A percentile compares a stretch with the other conserved stretches of the same genome.
Conservation (phyloP, 2,329 filamentous ascomycete species). For the Thielaviopsis euricoi region DNA sequence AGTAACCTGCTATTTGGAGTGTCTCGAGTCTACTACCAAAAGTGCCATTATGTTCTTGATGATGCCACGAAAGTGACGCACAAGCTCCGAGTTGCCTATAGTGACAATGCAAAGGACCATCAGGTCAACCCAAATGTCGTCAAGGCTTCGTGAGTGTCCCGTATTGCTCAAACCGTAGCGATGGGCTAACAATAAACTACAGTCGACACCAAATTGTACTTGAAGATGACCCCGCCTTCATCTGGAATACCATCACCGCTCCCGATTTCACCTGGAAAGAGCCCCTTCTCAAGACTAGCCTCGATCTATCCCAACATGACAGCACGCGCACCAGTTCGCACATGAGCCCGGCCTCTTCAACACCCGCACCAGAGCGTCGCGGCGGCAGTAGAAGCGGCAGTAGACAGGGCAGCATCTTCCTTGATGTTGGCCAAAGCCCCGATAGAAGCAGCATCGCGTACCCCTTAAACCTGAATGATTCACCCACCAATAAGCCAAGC, state of each 20-base stretch:
- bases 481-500: background rate
- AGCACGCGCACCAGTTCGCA: constrained; percentile 4
- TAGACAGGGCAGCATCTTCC: constrained; percentile 1
- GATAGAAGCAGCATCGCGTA: constrained; percentile 5
- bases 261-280: constrained; percentile 29
- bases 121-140: constrained; percentile 51
- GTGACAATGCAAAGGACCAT: constrained; percentile 6
- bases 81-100: constrained; percentile 20
- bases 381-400: constrained; percentile 1
- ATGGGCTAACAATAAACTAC: constrained; percentile 15
- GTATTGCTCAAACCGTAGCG: constrained; percentile 3
- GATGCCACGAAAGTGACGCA: constrained; percentile 50
- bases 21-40: constrained; percentile 69
- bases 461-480: background rate
- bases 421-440: constrained; percentile 8
- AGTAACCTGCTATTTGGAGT: constrained; percentile 77
- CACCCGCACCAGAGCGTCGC: background rate
- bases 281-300: constrained; percentile 4
- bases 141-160: constrained; percentile 47
- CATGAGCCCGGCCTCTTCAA: constrained; percentile 8
- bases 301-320: background rate
- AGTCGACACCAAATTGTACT: constrained; percentile 65
- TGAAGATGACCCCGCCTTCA: constrained; percentile 67
- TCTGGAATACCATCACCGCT: constrained; percentile 43
- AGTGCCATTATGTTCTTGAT: constrained; percentile 69